Evolutionary conservation across 2,329 filamentous ascomycete species (phyloP).

Genomic region (Dryadomyces quercivorus): DNA sequence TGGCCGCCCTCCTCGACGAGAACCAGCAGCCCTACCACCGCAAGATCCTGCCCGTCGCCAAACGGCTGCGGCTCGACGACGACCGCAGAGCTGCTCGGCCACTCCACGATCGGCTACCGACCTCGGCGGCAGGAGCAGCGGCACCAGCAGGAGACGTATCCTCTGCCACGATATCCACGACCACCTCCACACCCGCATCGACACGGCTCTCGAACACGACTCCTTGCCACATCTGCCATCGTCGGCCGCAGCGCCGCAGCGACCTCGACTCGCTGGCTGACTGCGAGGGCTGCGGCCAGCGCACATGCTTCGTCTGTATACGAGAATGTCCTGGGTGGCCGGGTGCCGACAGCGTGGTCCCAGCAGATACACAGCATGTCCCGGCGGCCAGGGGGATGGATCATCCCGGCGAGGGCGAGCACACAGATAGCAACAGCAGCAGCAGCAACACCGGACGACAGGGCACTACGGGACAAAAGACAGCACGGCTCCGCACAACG

Average conservation of each 20-base stretch:
- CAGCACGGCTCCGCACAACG: conserved; percentile 21
- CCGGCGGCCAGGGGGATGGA: too few relatives aligned
- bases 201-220: not conserved
- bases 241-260: conserved; percentile 49
- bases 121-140: too few relatives aligned
- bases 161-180: not conserved
- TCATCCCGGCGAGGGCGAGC: conserved; percentile 2
- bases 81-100: not conserved
- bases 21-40: not conserved
- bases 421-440: conserved; percentile 1
- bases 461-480: not conserved
- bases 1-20: conserved; percentile 11
- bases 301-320: conserved; percentile 59
- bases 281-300: conserved; percentile 47
- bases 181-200: not conserved
- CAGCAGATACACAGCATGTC: too few relatives aligned
- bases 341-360: not conserved
- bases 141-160: not conserved
- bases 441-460: conserved; percentile 3
- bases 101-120: not conserved
- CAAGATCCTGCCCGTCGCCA: conserved; percentile 4
- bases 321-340: conserved; percentile 45
- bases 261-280: conserved; percentile 55
- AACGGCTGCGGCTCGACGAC: conserved; percentile 6
- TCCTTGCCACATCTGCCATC: conserved; percentile 57